phyloP scores from a whole-genome alignment of 73 alveolate species.

The Urostyla sp. region DNA sequence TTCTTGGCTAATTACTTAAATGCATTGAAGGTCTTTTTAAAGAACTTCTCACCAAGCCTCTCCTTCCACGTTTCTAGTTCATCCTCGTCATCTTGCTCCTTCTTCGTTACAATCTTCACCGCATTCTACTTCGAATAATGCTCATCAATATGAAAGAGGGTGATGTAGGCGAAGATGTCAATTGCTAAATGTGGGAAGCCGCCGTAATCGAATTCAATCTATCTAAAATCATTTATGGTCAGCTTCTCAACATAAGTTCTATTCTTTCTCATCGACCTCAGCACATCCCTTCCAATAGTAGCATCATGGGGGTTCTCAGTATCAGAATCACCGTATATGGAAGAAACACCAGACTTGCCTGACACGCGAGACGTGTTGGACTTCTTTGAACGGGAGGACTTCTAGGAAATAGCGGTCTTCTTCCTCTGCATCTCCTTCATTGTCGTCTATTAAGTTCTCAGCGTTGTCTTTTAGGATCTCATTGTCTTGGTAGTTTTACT shows the following conservation, averaged over 20 bases:
- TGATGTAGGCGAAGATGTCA: constrained; percentile 29
- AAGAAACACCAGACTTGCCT: constrained; percentile 8
- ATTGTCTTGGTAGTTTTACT: constrained; percentile 21
- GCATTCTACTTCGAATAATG: background rate
- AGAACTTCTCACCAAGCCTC: constrained; percentile 12
- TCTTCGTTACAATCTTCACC: background rate
- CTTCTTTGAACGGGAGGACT: background rate
- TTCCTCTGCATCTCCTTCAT: background rate
- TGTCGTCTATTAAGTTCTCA: too few relatives aligned
- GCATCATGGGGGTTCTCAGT: constrained; percentile 35
- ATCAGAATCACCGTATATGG: constrained; percentile 22
- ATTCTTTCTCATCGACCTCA: constrained; percentile 30
- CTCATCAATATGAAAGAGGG: constrained; percentile 20
- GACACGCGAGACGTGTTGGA: constrained; percentile 6
- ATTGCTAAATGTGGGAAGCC: constrained; percentile 25
- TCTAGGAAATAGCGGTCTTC: background rate
- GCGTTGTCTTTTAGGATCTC: constrained; percentile 14
- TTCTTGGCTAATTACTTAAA: constrained; percentile 11
- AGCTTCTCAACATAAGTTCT: constrained; percentile 33
- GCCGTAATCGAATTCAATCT: constrained; percentile 5
- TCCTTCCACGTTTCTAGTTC: constrained; percentile 40
- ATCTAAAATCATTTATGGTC: constrained; percentile 3
- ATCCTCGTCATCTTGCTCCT: background rate
- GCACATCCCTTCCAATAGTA: constrained; percentile 15
- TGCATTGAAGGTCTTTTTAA: background rate